Percentiles rank a stretch among this genome's conserved stretches.
These are phyloP conservation scores for Pezicula radicicola DNA, from an alignment of 2,329 filamentous ascomycete species.

Conservation along the genomic window DNA sequence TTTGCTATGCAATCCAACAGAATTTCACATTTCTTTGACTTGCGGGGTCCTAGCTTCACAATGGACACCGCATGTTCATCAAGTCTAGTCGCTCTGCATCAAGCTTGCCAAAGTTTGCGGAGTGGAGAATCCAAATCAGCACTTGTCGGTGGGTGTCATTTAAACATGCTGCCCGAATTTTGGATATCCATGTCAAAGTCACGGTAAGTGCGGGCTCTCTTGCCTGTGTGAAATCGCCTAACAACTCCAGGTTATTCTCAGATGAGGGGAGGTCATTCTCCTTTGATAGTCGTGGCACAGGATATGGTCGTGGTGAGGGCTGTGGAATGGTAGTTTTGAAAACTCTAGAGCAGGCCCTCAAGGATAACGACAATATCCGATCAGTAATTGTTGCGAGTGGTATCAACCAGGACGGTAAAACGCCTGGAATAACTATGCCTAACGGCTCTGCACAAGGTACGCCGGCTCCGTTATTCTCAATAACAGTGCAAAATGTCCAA, in stretches of 20 bases:
- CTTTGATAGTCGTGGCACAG: constrained; percentile 56
- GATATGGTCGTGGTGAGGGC: constrained; percentile 63
- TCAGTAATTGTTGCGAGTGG: constrained; percentile 50
- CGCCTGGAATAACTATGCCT: constrained; percentile 53
- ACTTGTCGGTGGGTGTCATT: constrained; percentile 24
- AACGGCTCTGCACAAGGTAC: constrained; percentile 38
- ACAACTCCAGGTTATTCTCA: constrained; percentile 36
- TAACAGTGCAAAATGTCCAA: background rate
- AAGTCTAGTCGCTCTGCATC: constrained; percentile 50
- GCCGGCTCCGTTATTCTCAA: background rate
- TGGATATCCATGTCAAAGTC: constrained; percentile 25
- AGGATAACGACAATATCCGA: constrained; percentile 54
- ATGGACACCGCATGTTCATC: constrained; percentile 57
- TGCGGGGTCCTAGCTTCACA: constrained; percentile 52
- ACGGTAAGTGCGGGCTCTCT: constrained; percentile 11
- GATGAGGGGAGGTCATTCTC: constrained; percentile 33
- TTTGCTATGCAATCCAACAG: constrained; percentile 52
- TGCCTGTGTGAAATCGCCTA: constrained; percentile 30
- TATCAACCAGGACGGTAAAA: constrained; percentile 57
- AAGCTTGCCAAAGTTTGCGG: constrained; percentile 48
- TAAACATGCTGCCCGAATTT: constrained; percentile 25
- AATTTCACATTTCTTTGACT: constrained; percentile 51
- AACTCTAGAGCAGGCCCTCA: constrained; percentile 52
- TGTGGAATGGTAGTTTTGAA: constrained; percentile 57
- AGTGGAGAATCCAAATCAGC: constrained; percentile 35